Percentiles rank a stretch among this genome's conserved stretches.
phyloP scores from a whole-genome alignment of 768 basidiomycete species.

The Tylopilus cervinicoccineus region DNA sequence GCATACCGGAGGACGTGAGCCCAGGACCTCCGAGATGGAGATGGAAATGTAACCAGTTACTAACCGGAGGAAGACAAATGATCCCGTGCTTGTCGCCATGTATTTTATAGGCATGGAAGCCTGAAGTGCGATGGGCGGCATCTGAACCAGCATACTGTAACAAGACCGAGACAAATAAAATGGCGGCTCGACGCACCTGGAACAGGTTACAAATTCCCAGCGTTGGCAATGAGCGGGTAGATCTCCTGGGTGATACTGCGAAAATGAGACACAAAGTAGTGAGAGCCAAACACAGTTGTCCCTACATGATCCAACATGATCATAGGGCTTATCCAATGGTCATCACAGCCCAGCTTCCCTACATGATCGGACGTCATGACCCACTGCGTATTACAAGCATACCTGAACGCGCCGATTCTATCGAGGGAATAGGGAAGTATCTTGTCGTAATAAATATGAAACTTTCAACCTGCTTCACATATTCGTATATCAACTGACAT shows the following conservation, averaged over 20 bases:
- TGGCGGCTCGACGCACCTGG: slow-evolving; percentile 18
- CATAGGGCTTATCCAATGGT: slow-evolving; percentile 35
- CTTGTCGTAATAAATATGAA: slow-evolving; percentile 16
- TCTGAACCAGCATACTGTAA: slow-evolving; percentile 5
- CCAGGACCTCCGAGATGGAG: not conserved
- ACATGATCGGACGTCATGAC: slow-evolving; percentile 31
- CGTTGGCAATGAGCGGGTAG: slow-evolving; percentile 31
- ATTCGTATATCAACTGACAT: slow-evolving; percentile 20
- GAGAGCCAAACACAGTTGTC: not conserved
- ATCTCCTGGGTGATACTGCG: slow-evolving; percentile 30
- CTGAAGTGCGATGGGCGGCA: slow-evolving; percentile 37
- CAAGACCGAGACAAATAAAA: not conserved
- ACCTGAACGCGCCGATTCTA: slow-evolving; percentile 21
- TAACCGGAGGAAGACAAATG: slow-evolving; percentile 33
- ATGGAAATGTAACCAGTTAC: no score
- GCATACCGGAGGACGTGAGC: slow-evolving; percentile 39
- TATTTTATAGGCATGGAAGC: slow-evolving; percentile 44
- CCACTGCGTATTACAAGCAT: slow-evolving; percentile 24
- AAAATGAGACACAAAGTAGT: not conserved
- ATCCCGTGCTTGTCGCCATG: slow-evolving; percentile 40
- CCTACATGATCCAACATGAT: slow-evolving; percentile 32
- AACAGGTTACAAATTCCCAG: slow-evolving; percentile 35
- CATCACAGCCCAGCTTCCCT: slow-evolving; percentile 28
- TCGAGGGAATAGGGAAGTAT: slow-evolving; percentile 34
- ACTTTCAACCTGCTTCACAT: no score